phyloP scores from a whole-genome alignment of 116 monocot species.

The Posidonia oceanica region DNA sequence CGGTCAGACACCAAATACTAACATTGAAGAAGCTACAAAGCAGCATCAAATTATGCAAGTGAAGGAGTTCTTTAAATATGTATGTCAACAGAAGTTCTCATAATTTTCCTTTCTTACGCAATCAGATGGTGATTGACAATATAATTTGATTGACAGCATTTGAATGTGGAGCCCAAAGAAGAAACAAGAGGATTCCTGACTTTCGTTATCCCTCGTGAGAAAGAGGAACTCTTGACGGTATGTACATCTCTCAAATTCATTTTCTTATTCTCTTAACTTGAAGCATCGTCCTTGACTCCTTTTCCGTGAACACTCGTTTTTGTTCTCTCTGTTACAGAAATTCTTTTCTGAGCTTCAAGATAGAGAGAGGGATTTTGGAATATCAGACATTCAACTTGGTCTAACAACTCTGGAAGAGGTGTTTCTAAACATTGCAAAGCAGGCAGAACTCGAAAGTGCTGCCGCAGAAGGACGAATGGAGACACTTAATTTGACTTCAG shows the following conservation, averaged over 20 bases:
- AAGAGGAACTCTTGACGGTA: slow-evolving; percentile 71
- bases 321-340: slow-evolving; percentile 18
- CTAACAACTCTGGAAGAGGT: slow-evolving; percentile 88
- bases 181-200: slow-evolving; percentile 65
- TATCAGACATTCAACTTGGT: slow-evolving; percentile 85
- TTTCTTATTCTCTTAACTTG: background rate
- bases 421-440: slow-evolving; percentile 78
- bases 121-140: background rate
- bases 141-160: slow-evolving; percentile 28
- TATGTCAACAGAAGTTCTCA: slow-evolving; percentile 8
- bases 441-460: slow-evolving; percentile 72
- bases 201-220: slow-evolving; percentile 78
- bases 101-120: background rate
- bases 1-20: slow-evolving; percentile 20
- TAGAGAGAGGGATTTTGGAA: slow-evolving; percentile 65
- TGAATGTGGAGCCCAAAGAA: slow-evolving; percentile 58
- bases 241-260: background rate
- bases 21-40: background rate
- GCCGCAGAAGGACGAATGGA: slow-evolving; percentile 47
- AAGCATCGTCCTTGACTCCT: background rate
- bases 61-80: slow-evolving; percentile 75
- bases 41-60: slow-evolving; percentile 34
- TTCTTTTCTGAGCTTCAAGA: slow-evolving; percentile 91
- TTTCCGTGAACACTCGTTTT: background rate
- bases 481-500: slow-evolving; percentile 50